Evolutionary conservation across 805 yeast genomes (phyloP).

Genomic region (Yarrowia porcina): DNA sequence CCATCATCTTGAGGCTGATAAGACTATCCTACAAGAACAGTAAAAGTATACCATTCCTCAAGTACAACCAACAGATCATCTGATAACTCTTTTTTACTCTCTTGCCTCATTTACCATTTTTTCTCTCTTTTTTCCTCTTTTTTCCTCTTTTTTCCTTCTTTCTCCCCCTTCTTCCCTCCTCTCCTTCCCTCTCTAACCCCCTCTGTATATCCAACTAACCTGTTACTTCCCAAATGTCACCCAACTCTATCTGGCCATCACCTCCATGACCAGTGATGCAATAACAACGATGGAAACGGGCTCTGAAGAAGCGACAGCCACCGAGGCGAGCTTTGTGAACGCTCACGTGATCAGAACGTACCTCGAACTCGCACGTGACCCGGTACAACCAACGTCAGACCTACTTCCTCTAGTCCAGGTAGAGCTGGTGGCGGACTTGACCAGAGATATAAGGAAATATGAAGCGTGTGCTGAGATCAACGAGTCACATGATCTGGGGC

Average conservation of each 20-base stretch:
- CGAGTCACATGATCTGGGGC: neutral
- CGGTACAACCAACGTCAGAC: neutral
- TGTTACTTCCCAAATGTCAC: too few relatives aligned
- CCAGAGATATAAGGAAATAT: neutral
- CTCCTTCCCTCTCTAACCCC: too few relatives aligned
- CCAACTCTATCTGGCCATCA: constrained; percentile 6
- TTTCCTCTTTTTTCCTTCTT: too few relatives aligned
- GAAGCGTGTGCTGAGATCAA: neutral
- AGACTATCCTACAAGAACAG: too few relatives aligned
- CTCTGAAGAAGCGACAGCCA: neutral
- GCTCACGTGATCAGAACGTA: neutral
- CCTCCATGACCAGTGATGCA: constrained; percentile 1
- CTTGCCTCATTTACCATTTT: too few relatives aligned
- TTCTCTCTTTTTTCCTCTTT: too few relatives aligned
- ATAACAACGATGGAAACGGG: neutral
- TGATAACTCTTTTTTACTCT: too few relatives aligned
- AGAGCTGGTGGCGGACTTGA: neutral
- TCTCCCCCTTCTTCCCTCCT: too few relatives aligned
- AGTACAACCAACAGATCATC: too few relatives aligned
- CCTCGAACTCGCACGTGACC: neutral
- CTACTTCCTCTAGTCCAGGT: neutral
- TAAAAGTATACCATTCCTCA: too few relatives aligned
- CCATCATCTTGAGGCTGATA: too few relatives aligned
- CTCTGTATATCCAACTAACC: too few relatives aligned
- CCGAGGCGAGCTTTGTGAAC: neutral